Percentiles rank a stretch among this genome's conserved stretches.
These are phyloP conservation scores for Physaria fendleri DNA, from an alignment of 345 rosid genomes.

Conservation along the genomic window DNA sequence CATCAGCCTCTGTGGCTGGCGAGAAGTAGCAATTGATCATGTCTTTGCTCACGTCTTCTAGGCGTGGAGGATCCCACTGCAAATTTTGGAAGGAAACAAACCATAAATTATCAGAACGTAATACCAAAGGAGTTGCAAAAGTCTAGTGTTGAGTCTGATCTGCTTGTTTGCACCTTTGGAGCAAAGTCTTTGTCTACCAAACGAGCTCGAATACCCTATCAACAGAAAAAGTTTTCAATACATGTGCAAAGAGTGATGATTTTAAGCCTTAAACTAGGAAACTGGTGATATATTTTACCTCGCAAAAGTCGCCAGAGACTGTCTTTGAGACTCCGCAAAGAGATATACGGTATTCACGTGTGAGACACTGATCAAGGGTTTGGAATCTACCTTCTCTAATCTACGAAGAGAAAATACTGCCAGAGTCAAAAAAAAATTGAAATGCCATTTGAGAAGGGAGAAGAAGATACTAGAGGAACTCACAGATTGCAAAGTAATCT, in stretches of 20 bases:
- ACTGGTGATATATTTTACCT: constrained; percentile 41
- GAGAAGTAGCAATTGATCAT: constrained; percentile 77
- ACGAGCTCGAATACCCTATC: constrained; percentile 72
- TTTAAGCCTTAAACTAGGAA: neutral
- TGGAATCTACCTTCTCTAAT: constrained; percentile 89
- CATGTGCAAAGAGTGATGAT: neutral
- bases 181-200: constrained; percentile 82
- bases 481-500: constrained; percentile 73
- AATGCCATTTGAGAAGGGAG: neutral
- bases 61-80: constrained; percentile 84
- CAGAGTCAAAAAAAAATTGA: constrained; percentile 14
- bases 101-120: neutral
- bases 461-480: constrained; percentile 27
- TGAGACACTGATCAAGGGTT: constrained; percentile 78
- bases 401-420: constrained; percentile 29
- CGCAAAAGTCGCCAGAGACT: constrained; percentile 69
- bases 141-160: neutral
- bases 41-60: constrained; percentile 63
- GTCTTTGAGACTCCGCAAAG: constrained; percentile 45
- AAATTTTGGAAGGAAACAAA: constrained; percentile 15
- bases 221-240: neutral
- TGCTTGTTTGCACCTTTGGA: constrained; percentile 60
- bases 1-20: constrained; percentile 38
- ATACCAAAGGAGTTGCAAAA: neutral
- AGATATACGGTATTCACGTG: constrained; percentile 70